Conservation (phyloP, 177 flowering plant species). For the Vitis hybrid region DNA sequence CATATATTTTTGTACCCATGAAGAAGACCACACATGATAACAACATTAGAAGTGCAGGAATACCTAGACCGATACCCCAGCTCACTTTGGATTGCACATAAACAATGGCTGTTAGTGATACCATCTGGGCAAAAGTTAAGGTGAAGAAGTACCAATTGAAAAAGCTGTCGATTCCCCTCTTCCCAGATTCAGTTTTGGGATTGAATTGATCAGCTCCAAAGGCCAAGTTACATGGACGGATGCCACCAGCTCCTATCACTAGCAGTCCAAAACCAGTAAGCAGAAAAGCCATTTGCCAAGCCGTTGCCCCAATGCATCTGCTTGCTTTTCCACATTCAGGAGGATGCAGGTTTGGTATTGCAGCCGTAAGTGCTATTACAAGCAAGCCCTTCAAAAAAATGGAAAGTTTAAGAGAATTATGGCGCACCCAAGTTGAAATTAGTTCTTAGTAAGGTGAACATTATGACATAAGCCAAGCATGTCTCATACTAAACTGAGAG, state of each 20-base stretch:
- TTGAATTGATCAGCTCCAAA: conserved; percentile 24
- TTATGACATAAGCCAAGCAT: too few species aligned
- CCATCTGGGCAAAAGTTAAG: conserved; percentile 16
- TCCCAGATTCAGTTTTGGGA: conserved; percentile 17
- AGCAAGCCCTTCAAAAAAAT: conserved; percentile 48
- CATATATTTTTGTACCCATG: conserved; percentile 56
- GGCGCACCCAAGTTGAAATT: not conserved
- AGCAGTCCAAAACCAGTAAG: conserved; percentile 9
- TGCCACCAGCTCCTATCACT: conserved; percentile 13
- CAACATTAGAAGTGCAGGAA: conserved; percentile 61
- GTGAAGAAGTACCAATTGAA: conserved; percentile 27
- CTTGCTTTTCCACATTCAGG: conserved; percentile 31
- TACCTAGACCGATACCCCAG: conserved; percentile 61
- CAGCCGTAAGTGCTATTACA: conserved; percentile 55
- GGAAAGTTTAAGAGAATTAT: not conserved
- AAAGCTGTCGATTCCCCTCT: conserved; percentile 19
- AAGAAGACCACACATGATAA: conserved; percentile 48
- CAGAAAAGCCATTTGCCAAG: conserved; percentile 16
- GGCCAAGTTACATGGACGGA: conserved; percentile 21
- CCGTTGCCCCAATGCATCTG: conserved; percentile 37
- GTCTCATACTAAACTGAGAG: too few species aligned
- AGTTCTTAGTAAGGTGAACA: too few species aligned
- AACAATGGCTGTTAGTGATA: conserved; percentile 56
- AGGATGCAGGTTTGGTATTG: conserved; percentile 52
- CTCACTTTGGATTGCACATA: conserved; percentile 52